Base-by-base conservation (phyloP, 768 basidiomycete genomes). In the Sarcomyxa edulis region DNA sequence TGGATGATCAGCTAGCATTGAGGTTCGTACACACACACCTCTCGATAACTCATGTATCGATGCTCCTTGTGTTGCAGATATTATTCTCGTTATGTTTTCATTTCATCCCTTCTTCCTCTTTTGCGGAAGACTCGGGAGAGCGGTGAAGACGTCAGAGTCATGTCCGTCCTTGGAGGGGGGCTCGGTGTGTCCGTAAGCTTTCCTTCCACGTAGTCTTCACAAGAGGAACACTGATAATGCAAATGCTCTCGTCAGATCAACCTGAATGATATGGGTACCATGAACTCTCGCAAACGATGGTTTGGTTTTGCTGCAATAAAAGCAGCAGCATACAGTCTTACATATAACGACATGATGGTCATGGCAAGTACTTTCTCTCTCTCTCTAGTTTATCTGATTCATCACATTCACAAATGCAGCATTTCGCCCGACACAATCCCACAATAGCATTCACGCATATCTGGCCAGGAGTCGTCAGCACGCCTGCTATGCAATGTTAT, bases 321-420 rank as follows among this genome's bases (percentile, higher is more conserved):
- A n/a, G n/a, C n/a, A n/a, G n/a, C n/a, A n/a, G n/a, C n/a, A n/a
- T n/a, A n/a, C n/a, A n/a, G n/a, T n/a, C n/a, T n/a, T n/a, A 70
- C 72, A 0, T 76, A 76, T 44, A 76, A 65, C 42, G 75, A 78
- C 49, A 46, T 73, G n/a, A 72, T 73, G 69, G 43, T 76, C 30
- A 62, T 73, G 65, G 76, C 71, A 33, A 24, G 43, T 42, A 2
- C 23, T n/a, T 19, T 25, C 24, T n/a, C 40, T 37, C 6, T 9
- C 14, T 21, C 25, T 15, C 20, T 19, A 36, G 24, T n/a, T n/a
- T n/a, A n/a, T n/a, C n/a, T n/a, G 14, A 22, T 20, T 31, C 15
- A 10, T 28, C 31, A 21, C 12, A n/a, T n/a, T 6, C 30, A 28
- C 29, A 11, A 30, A n/a, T 14, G 11, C 40, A 69, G 67, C 52